Evolutionary conservation across 2,329 filamentous ascomycete species (phyloP).

Genomic region (Microdochium bolleyi): DNA sequence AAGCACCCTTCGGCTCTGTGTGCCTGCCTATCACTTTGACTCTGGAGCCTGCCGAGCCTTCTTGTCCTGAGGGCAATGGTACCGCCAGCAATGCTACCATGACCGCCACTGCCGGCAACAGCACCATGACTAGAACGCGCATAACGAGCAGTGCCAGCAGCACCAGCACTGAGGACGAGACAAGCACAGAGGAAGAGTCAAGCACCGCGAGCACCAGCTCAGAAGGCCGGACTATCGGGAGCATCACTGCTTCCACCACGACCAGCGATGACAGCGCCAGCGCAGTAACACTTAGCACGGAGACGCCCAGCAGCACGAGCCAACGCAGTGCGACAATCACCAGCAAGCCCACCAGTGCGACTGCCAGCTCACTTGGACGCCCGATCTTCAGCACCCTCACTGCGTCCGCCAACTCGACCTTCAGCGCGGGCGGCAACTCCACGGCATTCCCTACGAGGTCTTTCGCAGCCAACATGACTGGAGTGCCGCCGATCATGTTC

Average conservation of each 20-base stretch:
- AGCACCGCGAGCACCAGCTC: too few relatives aligned
- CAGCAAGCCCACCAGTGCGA: neutral
- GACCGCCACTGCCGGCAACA: neutral
- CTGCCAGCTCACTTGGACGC: neutral
- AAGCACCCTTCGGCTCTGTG: constrained; percentile 10
- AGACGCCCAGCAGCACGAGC: too few relatives aligned
- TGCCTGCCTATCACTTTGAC: constrained; percentile 13
- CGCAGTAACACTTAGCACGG: too few relatives aligned
- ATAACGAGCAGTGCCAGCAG: neutral
- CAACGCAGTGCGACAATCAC: too few relatives aligned
- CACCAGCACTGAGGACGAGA: too few relatives aligned
- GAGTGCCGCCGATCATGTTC: neutral
- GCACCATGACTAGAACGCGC: neutral
- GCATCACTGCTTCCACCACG: too few relatives aligned
- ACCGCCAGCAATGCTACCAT: neutral
- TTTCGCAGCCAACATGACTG: neutral
- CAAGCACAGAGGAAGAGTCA: too few relatives aligned
- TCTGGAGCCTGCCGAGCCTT: constrained; percentile 10
- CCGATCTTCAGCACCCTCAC: neutral
- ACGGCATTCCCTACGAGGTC: neutral
- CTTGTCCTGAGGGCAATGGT: constrained; percentile 3
- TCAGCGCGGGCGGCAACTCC: neutral
- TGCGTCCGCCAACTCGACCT: neutral
- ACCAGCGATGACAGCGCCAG: too few relatives aligned
- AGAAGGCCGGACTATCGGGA: too few relatives aligned